Percentiles rank a stretch among this genome's conserved stretches.
phyloP scores from a whole-genome alignment of 225 moss, liverwort and hornwort genomes.

The Bryoerythrophyllum caledonicum region DNA sequence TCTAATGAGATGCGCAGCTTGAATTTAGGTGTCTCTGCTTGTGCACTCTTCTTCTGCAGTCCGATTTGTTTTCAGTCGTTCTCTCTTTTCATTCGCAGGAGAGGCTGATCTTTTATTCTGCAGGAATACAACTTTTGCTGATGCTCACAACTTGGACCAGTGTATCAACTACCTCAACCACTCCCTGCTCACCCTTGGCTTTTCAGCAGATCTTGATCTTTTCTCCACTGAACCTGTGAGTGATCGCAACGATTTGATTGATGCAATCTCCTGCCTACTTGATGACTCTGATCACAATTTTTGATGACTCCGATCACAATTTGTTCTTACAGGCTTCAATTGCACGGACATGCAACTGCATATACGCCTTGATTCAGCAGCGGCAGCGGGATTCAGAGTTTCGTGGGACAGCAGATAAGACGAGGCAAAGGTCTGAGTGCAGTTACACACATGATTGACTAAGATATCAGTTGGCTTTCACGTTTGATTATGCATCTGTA shows the following conservation, averaged over 20 bases:
- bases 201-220: constrained; percentile 62
- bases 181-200: constrained; percentile 61
- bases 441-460: neutral
- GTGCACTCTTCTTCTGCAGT: neutral
- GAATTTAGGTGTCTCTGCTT: neutral
- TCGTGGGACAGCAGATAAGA: constrained; percentile 56
- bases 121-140: constrained; percentile 72
- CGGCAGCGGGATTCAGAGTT: constrained; percentile 73
- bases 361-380: constrained; percentile 78
- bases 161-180: constrained; percentile 77
- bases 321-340: constrained; percentile 49
- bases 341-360: constrained; percentile 72
- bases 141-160: constrained; percentile 74
- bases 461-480: neutral
- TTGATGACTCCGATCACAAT: neutral
- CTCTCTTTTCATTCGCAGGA: neutral
- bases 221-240: constrained; percentile 75
- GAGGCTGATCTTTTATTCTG: constrained; percentile 14
- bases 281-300: neutral
- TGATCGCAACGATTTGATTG: neutral
- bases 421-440: constrained; percentile 58
- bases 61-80: neutral
- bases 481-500: neutral
- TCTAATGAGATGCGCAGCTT: too few species aligned
- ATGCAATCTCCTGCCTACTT: neutral